Evolutionary conservation across 129 eudicot genomes (phyloP), one percentile per base, ranked within the genome.

Genomic region (Gnaphalium uliginosum): DNA sequence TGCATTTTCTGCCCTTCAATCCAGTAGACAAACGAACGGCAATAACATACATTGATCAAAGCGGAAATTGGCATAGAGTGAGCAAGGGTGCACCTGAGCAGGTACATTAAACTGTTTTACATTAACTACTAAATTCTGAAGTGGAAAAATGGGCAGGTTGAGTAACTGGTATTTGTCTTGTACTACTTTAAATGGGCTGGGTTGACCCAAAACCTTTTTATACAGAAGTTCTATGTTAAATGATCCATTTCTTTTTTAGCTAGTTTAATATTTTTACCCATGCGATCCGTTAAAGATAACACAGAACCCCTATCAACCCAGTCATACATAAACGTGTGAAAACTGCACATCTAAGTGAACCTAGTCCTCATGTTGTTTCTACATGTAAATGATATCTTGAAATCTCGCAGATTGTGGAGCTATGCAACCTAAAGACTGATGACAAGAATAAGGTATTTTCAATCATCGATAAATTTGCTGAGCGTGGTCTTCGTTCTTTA

Each of bases 1-100:
- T 91, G 41, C 97, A 91, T 71, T 91, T 91, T 66, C 87, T 91
- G 27, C 97, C 97, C 1, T 91, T 91, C 64, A 86, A 91, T 74
- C 97, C 97, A 4, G 97, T 91, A 30, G 96, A 85, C 7, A 91
- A 91, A 85, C 90, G 97, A 61, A 91, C 97, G 10, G 97, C 97
- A 27, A 88, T 91, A 11, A 91, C 97, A 2, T 91, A 91, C 82
- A 78, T 84, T 0, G 97, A 91, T 53, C 37, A 48, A 56, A 73
- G 33, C 18, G 97, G 92, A 54, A 82, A 88, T 62, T 91, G 97
- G 97, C 85, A 89, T 63, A 79, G 97, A 24, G 86, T 77, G 22
- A 91, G 97, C 97, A 91, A 91, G 83, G 97, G 97, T 64, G 97
- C 97, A 74, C 97, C 97, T 5, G 97, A 91, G 72, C 97, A 91